Base-by-base conservation (phyloP, 1,284 basidiomycete genomes). In the Xanthoconium separans region DNA sequence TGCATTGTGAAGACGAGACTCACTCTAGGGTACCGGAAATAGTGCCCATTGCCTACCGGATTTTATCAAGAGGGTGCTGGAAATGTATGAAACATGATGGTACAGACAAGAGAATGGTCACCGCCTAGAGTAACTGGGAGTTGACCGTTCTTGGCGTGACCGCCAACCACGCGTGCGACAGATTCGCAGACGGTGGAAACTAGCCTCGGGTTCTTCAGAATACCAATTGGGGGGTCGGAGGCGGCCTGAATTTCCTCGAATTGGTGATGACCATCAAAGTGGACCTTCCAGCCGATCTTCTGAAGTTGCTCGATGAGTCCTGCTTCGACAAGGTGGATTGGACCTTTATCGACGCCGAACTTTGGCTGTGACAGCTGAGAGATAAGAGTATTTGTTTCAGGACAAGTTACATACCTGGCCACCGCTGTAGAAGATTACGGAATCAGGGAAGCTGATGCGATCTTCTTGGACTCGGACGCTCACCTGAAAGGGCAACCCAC, bases 71-170 rank as follows among this genome's bases (percentile, higher is more conserved):
- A 43, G 31, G 18, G 29, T 5, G 31, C 13, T 15, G 30, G n/a
- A 59, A 44, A 36, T 43, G 56, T 16, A 40, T 34, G 47, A 34
- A 50, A 46, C 47, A 45, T 24, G 56, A 44, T 33, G 55, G 39
- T 44, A 77, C 87, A 58, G 58, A 91, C 92, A 68, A 98, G 74
- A 50, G 92, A 95, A 73, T 98, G 95, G 70, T 98, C 95, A 12
- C 97, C 97, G 16, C 96, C 97, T n/a, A 99, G 77, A 2, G 95
- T 98, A 15, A 99, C 76, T 4, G 95, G 90, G 39, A 99, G 76
- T 66, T 87, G 82, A 10, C 95, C 94, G 51, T 83, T 82, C 72
- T 80, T 81, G 34, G 84, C 86, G 70, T 95, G 90, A 13, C 70
- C 80, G 18, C 84, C 84, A 20, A 99, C 91, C 31, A 76, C 84